These are phyloP conservation scores for Fusarium temperatum DNA, from an alignment of 2,329 filamentous ascomycete species.

Conservation along the genomic window DNA sequence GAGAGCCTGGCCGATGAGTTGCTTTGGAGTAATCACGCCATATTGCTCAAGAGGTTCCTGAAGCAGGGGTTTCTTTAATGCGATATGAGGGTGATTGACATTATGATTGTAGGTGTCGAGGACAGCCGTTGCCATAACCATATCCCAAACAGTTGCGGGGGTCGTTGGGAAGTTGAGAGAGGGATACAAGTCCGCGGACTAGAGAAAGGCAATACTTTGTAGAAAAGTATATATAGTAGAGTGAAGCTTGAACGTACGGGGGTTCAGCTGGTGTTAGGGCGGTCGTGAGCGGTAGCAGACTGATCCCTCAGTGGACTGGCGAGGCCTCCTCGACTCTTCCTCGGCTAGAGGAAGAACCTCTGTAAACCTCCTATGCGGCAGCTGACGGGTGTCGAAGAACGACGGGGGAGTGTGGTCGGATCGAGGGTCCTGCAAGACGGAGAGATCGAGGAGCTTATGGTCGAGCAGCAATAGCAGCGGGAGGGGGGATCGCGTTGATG, in stretches of 20 bases:
- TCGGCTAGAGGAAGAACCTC: slow-evolving; percentile 99
- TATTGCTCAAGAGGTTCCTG: slow-evolving; percentile 53
- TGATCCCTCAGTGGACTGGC: slow-evolving; percentile 89
- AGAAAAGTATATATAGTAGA: slow-evolving; percentile 5
- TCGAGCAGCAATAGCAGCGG: slow-evolving; percentile 58
- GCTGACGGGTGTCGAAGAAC: slow-evolving; percentile 76
- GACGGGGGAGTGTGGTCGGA: slow-evolving; percentile 60
- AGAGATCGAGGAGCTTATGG: slow-evolving; percentile 60
- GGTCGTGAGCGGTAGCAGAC: slow-evolving; percentile 95
- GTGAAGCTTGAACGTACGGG: slow-evolving; percentile 33
- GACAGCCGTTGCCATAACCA: slow-evolving; percentile 72
- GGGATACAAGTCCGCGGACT: slow-evolving; percentile 12
- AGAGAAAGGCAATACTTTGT: neutral
- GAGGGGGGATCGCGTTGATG: slow-evolving; percentile 72
- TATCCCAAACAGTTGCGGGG: slow-evolving; percentile 57
- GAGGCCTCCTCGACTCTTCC: slow-evolving; percentile 99
- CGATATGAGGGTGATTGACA: slow-evolving; percentile 59
- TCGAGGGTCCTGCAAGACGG: slow-evolving; percentile 60
- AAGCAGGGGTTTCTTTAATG: slow-evolving; percentile 56
- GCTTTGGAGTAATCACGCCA: slow-evolving; percentile 67
- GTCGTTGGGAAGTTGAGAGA: slow-evolving; percentile 21
- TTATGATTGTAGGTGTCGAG: slow-evolving; percentile 62
- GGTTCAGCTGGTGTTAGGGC: slow-evolving; percentile 75
- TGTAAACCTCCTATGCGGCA: slow-evolving; percentile 99
- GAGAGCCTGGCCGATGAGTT: slow-evolving; percentile 86